These are phyloP conservation scores for Pythium phragmitis DNA, from an alignment of 352 stramenopile species.

Conservation along the genomic window DNA sequence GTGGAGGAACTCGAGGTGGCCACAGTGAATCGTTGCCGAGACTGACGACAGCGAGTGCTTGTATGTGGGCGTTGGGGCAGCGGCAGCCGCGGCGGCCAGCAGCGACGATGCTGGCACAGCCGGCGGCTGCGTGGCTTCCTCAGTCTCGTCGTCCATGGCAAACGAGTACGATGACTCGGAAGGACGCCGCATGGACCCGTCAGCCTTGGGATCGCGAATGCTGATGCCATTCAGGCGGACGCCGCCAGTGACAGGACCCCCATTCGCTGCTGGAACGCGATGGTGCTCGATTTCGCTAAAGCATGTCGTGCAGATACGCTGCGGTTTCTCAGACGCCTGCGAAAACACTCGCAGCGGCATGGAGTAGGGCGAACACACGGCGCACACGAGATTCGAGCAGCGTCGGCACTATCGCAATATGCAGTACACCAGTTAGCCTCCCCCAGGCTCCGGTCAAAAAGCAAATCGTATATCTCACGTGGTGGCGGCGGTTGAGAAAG, in stretches of 20 bases:
- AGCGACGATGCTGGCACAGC: conserved; percentile 1
- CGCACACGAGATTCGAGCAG: conserved; percentile 62
- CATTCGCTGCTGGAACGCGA: neutral
- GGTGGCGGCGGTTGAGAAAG: conserved; percentile 70
- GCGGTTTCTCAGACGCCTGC: conserved; percentile 34
- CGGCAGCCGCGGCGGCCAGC: neutral
- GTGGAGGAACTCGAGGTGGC: conserved; percentile 52
- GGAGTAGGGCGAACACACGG: conserved; percentile 54
- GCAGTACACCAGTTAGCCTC: neutral
- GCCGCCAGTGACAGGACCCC: neutral
- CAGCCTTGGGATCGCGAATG: conserved; percentile 18
- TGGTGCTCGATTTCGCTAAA: conserved; percentile 34
- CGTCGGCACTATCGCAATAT: conserved; percentile 46
- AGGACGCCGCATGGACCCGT: neutral
- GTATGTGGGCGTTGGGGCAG: conserved; percentile 1
- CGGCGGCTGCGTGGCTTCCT: neutral
- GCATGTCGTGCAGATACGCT: conserved; percentile 52
- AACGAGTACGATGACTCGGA: conserved; percentile 12
- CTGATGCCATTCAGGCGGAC: neutral
- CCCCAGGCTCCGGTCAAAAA: too few relatives aligned
- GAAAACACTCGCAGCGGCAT: conserved; percentile 57
- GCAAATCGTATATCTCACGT: conserved; percentile 34
- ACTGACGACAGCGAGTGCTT: conserved; percentile 12
- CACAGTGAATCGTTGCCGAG: conserved; percentile 44
- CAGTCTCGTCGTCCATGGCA: conserved; percentile 3